Evolutionary conservation across 2,329 filamentous ascomycete genomes (phyloP).

Genomic region (Aurifilum marmelostoma): DNA sequence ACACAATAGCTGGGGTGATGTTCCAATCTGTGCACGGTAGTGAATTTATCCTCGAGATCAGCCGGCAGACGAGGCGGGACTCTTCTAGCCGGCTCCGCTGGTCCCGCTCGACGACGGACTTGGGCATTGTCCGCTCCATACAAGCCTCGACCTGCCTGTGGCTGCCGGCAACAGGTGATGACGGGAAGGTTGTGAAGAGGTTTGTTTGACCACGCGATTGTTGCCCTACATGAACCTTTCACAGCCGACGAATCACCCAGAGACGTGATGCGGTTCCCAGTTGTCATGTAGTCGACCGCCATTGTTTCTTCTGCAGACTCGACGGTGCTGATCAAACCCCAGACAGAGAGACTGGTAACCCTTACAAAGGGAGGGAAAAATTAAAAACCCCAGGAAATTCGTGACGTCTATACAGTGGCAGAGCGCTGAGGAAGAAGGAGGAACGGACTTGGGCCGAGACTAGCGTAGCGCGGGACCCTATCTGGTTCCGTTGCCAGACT

Average conservation of each 20-base stretch:
- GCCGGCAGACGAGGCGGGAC: constrained; percentile 1
- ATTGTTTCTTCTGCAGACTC: neutral
- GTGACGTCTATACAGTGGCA: neutral
- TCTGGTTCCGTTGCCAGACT: neutral
- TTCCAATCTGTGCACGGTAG: neutral
- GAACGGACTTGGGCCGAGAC: neutral
- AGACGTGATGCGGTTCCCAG: neutral
- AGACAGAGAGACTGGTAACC: neutral
- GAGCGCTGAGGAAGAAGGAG: neutral
- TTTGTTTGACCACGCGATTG: neutral
- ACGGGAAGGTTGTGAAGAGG: neutral
- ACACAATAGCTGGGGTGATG: neutral
- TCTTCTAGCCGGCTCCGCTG: neutral
- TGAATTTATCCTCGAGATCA: constrained; percentile 5
- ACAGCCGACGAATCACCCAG: neutral
- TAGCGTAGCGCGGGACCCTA: neutral
- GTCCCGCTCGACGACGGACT: neutral
- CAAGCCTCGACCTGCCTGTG: constrained; percentile 1
- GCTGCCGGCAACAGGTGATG: neutral
- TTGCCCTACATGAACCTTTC: neutral
- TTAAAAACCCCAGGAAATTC: neutral
- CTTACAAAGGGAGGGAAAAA: neutral
- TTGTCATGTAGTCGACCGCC: neutral
- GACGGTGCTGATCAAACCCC: neutral
- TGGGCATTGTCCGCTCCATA: neutral